A percentile compares a stretch with the other conserved stretches of the same genome.
Evolutionary conservation across 352 stramenopile species (phyloP).

Genomic region (Pythium myriotylum): DNA sequence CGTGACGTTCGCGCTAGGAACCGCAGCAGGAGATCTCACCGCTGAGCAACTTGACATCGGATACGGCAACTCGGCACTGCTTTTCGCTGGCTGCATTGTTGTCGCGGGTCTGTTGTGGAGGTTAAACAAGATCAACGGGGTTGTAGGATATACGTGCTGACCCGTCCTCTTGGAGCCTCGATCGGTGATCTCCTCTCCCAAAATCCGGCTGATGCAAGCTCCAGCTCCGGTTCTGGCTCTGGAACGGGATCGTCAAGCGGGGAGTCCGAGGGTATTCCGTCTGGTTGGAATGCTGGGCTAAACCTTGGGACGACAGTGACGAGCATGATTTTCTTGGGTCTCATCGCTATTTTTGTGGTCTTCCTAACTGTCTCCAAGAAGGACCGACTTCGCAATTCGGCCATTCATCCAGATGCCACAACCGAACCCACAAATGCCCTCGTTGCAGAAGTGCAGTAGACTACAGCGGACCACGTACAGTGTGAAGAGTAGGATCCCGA

Average conservation of each 20-base stretch:
- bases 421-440: no score
- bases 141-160: conserved; percentile 32
- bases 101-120: conserved; percentile 22
- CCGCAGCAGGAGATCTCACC: conserved; percentile 28
- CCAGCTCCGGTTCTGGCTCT: no score
- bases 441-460: no score
- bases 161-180: conserved; percentile 29
- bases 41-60: conserved; percentile 30
- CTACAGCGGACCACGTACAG: no score
- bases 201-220: conserved; percentile 22
- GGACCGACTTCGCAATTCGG: no score
- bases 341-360: conserved; percentile 12
- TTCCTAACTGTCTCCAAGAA: no score
- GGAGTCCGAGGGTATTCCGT: conserved; percentile 11
- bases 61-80: conserved; percentile 31
- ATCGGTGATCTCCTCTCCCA: conserved; percentile 34
- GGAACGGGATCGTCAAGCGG: no score
- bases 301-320: conserved; percentile 24
- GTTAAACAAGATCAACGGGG: conserved; percentile 27
- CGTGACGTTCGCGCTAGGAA: conserved; percentile 31
- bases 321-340: not conserved
- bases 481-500: no score
- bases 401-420: no score
- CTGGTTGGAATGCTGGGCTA: conserved; percentile 18
- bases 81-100: conserved; percentile 30